Evolutionary conservation across 192 early-diverging fungal species (phyloP).

Genomic region (Backusella tuberculispora): DNA sequence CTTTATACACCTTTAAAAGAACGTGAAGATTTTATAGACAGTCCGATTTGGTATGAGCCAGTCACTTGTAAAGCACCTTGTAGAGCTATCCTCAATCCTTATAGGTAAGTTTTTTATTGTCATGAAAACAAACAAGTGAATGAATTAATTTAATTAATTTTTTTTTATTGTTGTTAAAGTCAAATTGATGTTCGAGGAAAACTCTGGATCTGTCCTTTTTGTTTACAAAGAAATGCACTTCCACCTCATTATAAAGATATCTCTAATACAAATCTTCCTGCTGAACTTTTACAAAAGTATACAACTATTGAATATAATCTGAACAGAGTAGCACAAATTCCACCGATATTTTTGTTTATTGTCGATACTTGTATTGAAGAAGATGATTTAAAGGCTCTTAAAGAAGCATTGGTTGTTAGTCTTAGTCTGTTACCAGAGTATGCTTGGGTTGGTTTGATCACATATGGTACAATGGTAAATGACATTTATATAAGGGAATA

Average conservation of each 20-base stretch:
- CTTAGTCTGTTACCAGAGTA: conserved; percentile 90
- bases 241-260: conserved; percentile 98
- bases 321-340: conserved; percentile 80
- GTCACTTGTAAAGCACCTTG: conserved; percentile 96
- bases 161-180: conserved; percentile 46
- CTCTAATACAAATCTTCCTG: conserved; percentile 86
- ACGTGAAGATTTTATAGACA: conserved; percentile 70
- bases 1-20: conserved; percentile 97
- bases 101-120: conserved; percentile 68
- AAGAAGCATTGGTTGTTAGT: conserved; percentile 89
- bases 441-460: conserved; percentile 94
- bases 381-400: conserved; percentile 93
- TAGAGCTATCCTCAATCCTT: conserved; percentile 95
- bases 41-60: conserved; percentile 95
- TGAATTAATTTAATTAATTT: not conserved
- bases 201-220: conserved; percentile 99
- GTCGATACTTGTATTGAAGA: conserved; percentile 98
- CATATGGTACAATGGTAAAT: conserved; percentile 96
- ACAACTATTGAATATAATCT: conserved; percentile 98
- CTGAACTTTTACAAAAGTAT: conserved; percentile 88
- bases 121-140: not conserved
- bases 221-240: conserved; percentile 94
- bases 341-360: conserved; percentile 96
- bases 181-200: conserved; percentile 96
- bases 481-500: not conserved